phyloP scores from a whole-genome alignment of 345 rosid species.

The Pistacia vera region DNA sequence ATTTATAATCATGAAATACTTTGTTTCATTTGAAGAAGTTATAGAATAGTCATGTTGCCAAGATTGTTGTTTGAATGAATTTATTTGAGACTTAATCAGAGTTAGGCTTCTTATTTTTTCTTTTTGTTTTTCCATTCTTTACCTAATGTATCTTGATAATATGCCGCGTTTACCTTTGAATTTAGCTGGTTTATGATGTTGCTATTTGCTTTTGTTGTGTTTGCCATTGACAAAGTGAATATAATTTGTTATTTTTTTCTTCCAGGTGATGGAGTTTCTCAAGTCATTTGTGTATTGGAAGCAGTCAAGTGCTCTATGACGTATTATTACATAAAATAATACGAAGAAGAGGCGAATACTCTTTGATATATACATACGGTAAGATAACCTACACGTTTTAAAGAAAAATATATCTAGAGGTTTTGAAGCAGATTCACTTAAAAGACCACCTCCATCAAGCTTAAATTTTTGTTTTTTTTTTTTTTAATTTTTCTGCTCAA shows the following conservation, averaged over 20 bases:
- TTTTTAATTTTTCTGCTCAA: conserved; percentile 23
- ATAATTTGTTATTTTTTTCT: neutral
- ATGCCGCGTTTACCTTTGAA: neutral
- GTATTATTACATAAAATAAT: conserved; percentile 3
- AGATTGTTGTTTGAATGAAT: neutral
- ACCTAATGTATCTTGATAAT: neutral
- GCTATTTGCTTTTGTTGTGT: neutral
- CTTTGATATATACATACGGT: conserved; percentile 12
- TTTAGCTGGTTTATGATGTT: neutral
- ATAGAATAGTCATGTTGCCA: neutral
- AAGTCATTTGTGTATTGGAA: conserved; percentile 71
- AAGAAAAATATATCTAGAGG: conserved; percentile 19
- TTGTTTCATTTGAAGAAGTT: neutral
- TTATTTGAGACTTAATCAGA: neutral
- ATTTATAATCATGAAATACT: neutral
- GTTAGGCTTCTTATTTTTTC: neutral
- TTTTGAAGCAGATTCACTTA: conserved; percentile 30
- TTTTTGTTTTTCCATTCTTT: neutral
- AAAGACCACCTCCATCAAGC: conserved; percentile 21
- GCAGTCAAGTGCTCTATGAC: conserved; percentile 46
- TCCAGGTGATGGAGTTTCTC: conserved; percentile 92
- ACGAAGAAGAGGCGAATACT: conserved; percentile 14
- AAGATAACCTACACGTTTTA: conserved; percentile 18
- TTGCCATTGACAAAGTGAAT: neutral
- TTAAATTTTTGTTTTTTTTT: too few species aligned